Percentiles rank a stretch among this genome's conserved stretches.
These are phyloP conservation scores for Calonectria montana DNA, from an alignment of 2,329 filamentous ascomycete species.

Conservation along the genomic window DNA sequence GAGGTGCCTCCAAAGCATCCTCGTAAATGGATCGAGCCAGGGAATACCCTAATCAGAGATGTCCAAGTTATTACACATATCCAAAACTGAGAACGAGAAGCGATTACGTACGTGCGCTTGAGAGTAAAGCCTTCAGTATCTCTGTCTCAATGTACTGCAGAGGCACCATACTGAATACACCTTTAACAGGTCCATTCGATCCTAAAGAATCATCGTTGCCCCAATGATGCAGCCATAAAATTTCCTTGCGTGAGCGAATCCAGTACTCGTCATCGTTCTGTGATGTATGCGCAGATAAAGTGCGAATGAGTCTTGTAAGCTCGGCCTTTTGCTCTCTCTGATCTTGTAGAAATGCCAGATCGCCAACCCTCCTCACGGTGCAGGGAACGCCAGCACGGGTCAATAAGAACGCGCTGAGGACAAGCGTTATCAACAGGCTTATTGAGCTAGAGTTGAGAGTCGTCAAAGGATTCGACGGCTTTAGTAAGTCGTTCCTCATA, in stretches of 20 bases:
- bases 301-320: conserved; percentile 68
- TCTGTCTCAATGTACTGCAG: conserved; percentile 75
- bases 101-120: conserved; percentile 66
- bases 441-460: conserved; percentile 66
- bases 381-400: conserved; percentile 62
- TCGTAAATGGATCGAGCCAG: conserved; percentile 74
- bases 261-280: conserved; percentile 74
- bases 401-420: conserved; percentile 70
- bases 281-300: conserved; percentile 59
- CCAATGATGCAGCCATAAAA: conserved; percentile 82
- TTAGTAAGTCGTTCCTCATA: conserved; percentile 61
- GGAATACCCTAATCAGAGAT: conserved; percentile 61
- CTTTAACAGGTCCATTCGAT: conserved; percentile 61
- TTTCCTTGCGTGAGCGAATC: conserved; percentile 69
- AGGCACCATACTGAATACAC: conserved; percentile 71
- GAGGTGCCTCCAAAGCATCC: conserved; percentile 58
- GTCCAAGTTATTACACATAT: neutral
- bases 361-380: conserved; percentile 66
- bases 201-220: conserved; percentile 56
- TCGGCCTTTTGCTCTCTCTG: conserved; percentile 72
- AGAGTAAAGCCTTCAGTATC: conserved; percentile 75
- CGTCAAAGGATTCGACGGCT: conserved; percentile 73
- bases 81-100: neutral
- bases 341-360: conserved; percentile 73
- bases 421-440: conserved; percentile 70